These are phyloP conservation scores for Hypoxylon sp. DNA, from an alignment of 2,329 filamentous ascomycete species.

Conservation along the genomic window DNA sequence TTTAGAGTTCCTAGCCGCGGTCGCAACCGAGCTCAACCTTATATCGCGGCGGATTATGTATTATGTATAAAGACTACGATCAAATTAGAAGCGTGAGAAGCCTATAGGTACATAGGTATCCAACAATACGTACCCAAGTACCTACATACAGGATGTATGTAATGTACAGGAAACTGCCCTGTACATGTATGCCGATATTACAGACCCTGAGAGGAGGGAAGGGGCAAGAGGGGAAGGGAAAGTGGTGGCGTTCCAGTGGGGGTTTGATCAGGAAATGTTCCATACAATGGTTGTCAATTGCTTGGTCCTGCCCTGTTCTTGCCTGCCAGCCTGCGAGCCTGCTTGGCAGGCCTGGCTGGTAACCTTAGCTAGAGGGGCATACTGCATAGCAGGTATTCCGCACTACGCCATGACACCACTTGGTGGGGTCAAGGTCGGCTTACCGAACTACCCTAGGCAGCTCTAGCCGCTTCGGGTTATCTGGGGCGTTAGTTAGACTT, in stretches of 20 bases:
- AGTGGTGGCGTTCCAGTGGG: constrained; percentile 17
- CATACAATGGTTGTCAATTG: background rate
- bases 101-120: no score
- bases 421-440: constrained; percentile 6
- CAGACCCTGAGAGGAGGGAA: constrained; percentile 5
- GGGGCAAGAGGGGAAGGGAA: constrained; percentile 13
- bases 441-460: background rate
- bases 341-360: no score
- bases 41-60: background rate
- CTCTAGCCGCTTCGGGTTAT: constrained; percentile 6
- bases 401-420: background rate
- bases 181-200: constrained; percentile 11
- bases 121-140: background rate
- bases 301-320: no score
- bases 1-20: background rate
- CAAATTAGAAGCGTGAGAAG: background rate
- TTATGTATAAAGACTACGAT: background rate
- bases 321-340: no score
- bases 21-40: background rate
- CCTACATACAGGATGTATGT: constrained; percentile 4
- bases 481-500: background rate
- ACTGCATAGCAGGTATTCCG: no score
- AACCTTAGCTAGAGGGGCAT: no score
- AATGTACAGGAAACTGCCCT: constrained; percentile 13
- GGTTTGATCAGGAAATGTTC: background rate